Evolutionary conservation across 2,329 filamentous ascomycete genomes (phyloP).

Genomic region (Pseudogymnoascus sp.): DNA sequence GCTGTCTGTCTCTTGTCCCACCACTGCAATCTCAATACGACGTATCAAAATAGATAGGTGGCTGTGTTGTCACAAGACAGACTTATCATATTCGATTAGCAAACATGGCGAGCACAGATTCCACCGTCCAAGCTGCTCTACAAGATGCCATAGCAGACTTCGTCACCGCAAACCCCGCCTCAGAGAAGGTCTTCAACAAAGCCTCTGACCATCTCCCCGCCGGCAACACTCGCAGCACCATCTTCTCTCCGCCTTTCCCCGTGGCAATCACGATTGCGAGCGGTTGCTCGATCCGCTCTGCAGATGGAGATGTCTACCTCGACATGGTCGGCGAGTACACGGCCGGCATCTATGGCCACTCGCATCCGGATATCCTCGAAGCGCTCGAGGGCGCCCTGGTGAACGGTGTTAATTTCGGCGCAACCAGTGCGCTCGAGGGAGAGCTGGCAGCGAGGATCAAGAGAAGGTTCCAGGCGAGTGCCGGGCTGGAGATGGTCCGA

Average conservation of each 20-base stretch:
- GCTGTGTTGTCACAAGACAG: neutral
- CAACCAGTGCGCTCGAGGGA: constrained; percentile 43
- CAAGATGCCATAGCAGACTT: neutral
- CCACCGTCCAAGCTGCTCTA: neutral
- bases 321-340: constrained; percentile 58
- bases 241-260: constrained; percentile 16
- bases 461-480: constrained; percentile 37
- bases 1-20: neutral
- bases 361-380: constrained; percentile 43
- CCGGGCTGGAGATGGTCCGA: constrained; percentile 43
- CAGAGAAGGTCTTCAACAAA: constrained; percentile 23
- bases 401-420: constrained; percentile 45
- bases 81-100: neutral
- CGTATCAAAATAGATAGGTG: neutral
- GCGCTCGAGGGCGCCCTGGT: constrained; percentile 39
- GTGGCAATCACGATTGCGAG: neutral
- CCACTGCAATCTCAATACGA: neutral
- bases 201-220: constrained; percentile 13
- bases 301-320: constrained; percentile 34
- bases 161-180: neutral
- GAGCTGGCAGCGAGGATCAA: constrained; percentile 44
- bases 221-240: constrained; percentile 16
- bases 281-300: neutral
- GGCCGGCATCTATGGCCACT: constrained; percentile 60
- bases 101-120: neutral